Base-by-base conservation (phyloP, 345 rosid genomes). In the Reutealis trisperma region DNA sequence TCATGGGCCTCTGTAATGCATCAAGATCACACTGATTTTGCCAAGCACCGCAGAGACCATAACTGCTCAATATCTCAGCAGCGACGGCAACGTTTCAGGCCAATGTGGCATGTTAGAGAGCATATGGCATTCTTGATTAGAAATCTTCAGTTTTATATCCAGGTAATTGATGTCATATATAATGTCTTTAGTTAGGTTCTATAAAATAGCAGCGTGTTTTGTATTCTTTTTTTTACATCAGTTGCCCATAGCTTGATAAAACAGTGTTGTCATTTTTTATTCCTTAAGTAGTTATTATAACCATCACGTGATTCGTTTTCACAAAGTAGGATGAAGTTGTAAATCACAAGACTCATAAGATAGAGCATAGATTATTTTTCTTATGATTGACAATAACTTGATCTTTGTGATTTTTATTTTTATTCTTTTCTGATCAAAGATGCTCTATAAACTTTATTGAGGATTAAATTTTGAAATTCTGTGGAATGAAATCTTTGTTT, bases 1-100 rank as follows among this genome's bases (percentile, higher is more conserved):
- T 93, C 97, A 80, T 95, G 99, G 99, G 99, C 97, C 27, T 89
- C 97, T 80, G 98, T 89, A 80, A 95, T 92, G 99, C 96, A 93
- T 82, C 98, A 95, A 85, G 98, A 91, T 81, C 97, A 91, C 85
- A 81, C 86, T 73, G 92, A 92, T 86, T 88, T 90, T 86, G 87
- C 93, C 79, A 86, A 81, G 83, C 94, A 79, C 72, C 88, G 85
- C n/a, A 88, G 86, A 82, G 92, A 88, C 47, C 79, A 78, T 69
- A 89, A 82, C 41, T 77, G 85, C 83, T 86, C 97, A 68, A 75
- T 79, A 70, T 86, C 89, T 81, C 95, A 88, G 83, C 97, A 90
- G 81, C 85, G 88, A 57, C 84, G 93, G 77, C 98, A 91, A 75
- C 89, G 89, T 45, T 88, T 87, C 70, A 89, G 91, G 85, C 97